A percentile compares a stretch with the other conserved stretches of the same genome.
These are phyloP conservation scores for Ophiocordyceps camponoti-leonardi DNA, from an alignment of 2,329 filamentous ascomycete genomes.

Conservation along the genomic window DNA sequence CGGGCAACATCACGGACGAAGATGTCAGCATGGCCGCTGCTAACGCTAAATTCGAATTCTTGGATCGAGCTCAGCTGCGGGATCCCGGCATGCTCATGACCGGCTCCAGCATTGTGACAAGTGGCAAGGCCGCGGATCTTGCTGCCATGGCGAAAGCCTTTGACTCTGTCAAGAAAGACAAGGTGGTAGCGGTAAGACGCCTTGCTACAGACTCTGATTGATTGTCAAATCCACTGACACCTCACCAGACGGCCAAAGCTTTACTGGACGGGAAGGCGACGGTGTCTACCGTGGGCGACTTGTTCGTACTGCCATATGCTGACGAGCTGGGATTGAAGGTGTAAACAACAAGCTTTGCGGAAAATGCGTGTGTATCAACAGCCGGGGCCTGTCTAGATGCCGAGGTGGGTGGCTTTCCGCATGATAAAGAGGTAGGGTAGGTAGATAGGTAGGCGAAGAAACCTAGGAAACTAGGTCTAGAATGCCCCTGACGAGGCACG, in stretches of 20 bases:
- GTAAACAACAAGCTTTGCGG: constrained; percentile 35
- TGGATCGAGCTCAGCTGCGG: constrained; percentile 66
- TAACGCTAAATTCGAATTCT: constrained; percentile 79
- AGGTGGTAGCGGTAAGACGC: constrained; percentile 64
- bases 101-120: constrained; percentile 68
- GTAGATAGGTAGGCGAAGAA: constrained; percentile 10
- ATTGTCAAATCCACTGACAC: not conserved
- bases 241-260: constrained; percentile 61
- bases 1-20: constrained; percentile 62
- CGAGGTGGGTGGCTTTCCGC: constrained; percentile 13
- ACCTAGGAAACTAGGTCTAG: no score
- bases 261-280: constrained; percentile 79
- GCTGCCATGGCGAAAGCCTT: constrained; percentile 63
- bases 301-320: constrained; percentile 79
- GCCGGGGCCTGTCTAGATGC: constrained; percentile 19
- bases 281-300: constrained; percentile 78
- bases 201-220: not conserved
- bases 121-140: constrained; percentile 69
- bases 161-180: constrained; percentile 65
- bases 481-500: constrained; percentile 11
- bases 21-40: constrained; percentile 83
- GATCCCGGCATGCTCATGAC: constrained; percentile 65
- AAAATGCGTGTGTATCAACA: constrained; percentile 22
- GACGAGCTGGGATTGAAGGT: constrained; percentile 88
- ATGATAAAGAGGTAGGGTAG: constrained; percentile 21